phyloP scores from a whole-genome alignment of 345 rosid genomes.

The Lepidium aucheri region DNA sequence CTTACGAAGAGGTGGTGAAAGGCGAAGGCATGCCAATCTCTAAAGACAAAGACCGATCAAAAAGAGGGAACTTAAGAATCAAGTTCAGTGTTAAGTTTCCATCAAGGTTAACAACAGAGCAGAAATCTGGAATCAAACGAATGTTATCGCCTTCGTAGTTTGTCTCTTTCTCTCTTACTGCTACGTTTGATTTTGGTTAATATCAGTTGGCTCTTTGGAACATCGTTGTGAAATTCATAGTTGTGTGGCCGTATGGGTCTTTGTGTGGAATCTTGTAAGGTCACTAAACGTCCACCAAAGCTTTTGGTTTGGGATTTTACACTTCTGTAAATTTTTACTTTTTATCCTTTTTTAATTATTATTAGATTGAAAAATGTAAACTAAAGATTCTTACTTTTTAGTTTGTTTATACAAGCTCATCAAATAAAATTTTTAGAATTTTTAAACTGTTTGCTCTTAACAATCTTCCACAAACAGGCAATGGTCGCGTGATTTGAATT shows the following conservation, averaged over 20 bases:
- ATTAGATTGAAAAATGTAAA: not conserved
- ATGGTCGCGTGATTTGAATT: not conserved
- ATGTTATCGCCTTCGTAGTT: conserved; percentile 31
- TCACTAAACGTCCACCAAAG: not conserved
- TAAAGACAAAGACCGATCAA: conserved; percentile 65
- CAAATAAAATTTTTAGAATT: not conserved
- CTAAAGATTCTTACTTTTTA: not conserved
- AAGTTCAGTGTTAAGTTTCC: conserved; percentile 72
- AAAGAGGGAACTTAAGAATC: conserved; percentile 68
- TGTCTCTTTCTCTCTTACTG: conserved; percentile 2
- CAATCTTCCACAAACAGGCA: not conserved
- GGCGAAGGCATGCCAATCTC: conserved; percentile 85
- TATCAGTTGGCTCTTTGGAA: conserved; percentile 6
- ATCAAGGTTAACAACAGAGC: conserved; percentile 54
- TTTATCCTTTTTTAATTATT: not conserved
- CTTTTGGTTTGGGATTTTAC: conserved; percentile 6
- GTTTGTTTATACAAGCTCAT: not conserved
- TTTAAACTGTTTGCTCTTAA: not conserved
- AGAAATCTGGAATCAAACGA: conserved; percentile 70
- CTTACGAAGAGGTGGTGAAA: conserved; percentile 71
- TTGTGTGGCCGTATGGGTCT: conserved; percentile 3
- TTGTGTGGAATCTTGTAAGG: conserved; percentile 2
- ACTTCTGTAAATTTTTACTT: not conserved
- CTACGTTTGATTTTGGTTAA: conserved; percentile 6
- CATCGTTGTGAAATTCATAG: conserved; percentile 13